Conservation (phyloP, 1,284 basidiomycete genomes). For the Acaromyces ingoldii region DNA sequence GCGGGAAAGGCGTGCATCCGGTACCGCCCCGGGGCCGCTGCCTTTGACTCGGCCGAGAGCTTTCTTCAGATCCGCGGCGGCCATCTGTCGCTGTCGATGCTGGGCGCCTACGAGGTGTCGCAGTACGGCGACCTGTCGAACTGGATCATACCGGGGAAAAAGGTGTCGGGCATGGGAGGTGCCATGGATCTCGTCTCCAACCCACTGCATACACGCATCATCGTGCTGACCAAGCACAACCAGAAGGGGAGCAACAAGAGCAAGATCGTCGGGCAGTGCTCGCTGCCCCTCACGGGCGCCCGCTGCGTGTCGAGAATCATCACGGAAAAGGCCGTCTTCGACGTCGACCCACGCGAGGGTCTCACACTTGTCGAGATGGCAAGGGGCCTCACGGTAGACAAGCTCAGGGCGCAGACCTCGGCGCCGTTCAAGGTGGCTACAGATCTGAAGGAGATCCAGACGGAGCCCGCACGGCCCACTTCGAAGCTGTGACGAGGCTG, state of each 20-base stretch:
- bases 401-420: background rate
- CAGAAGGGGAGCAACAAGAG: constrained; percentile 8
- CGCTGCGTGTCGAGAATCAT: constrained; percentile 10
- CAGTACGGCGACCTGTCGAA: constrained; percentile 9
- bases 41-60: constrained; percentile 10
- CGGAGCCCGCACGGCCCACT: too few relatives aligned
- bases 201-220: constrained; percentile 6
- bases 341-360: constrained; percentile 9
- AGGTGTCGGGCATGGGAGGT: constrained; percentile 13
- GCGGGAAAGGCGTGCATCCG: constrained; percentile 36
- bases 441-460: too few relatives aligned
- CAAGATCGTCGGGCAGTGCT: constrained; percentile 8
- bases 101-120: constrained; percentile 8
- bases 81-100: constrained; percentile 10
- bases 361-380: constrained; percentile 7
- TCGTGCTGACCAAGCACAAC: constrained; percentile 10
- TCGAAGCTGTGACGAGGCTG: too few relatives aligned
- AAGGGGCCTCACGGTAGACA: background rate
- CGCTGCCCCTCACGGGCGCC: constrained; percentile 10
- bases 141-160: constrained; percentile 8
- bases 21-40: constrained; percentile 10
- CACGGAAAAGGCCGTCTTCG: constrained; percentile 12
- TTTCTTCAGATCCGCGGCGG: constrained; percentile 15
- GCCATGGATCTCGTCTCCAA: constrained; percentile 11
- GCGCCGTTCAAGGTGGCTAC: background rate